A percentile compares a stretch with the other conserved stretches of the same genome.
phyloP scores from a whole-genome alignment of 2,329 filamentous ascomycete species.

The Diplodia mutila region DNA sequence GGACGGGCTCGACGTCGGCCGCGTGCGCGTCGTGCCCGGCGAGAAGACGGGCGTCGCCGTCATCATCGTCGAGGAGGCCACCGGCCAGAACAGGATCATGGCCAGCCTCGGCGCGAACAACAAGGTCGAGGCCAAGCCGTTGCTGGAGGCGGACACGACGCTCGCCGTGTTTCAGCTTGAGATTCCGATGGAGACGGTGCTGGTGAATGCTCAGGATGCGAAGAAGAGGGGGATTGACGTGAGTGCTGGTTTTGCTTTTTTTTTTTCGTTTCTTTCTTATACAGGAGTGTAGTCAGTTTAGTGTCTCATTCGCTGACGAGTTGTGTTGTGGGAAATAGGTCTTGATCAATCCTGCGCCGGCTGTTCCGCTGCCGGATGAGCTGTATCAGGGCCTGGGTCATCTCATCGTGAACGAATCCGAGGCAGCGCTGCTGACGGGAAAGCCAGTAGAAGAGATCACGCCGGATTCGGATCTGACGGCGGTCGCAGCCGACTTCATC shows the following conservation, averaged over 20 bases:
- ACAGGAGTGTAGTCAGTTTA: background rate
- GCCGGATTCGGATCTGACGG: slow-evolving; percentile 40
- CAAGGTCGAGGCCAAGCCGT: slow-evolving; percentile 40
- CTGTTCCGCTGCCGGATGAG: slow-evolving; percentile 66
- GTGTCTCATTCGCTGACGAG: background rate
- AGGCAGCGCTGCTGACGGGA: slow-evolving; percentile 74
- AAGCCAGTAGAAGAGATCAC: slow-evolving; percentile 38
- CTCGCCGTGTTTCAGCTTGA: slow-evolving; percentile 55
- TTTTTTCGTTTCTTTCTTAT: too few species aligned
- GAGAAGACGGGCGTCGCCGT: slow-evolving; percentile 54
- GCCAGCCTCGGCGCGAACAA: slow-evolving; percentile 54
- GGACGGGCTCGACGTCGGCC: slow-evolving; percentile 49
- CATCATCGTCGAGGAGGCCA: slow-evolving; percentile 53
- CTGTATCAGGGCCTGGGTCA: slow-evolving; percentile 73
- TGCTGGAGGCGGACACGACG: slow-evolving; percentile 46
- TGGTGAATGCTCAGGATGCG: slow-evolving; percentile 7
- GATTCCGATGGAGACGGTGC: slow-evolving; percentile 47
- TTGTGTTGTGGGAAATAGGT: slow-evolving; percentile 47
- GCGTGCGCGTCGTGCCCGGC: slow-evolving; percentile 45
- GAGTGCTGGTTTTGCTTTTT: background rate
- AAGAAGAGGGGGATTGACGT: slow-evolving; percentile 30
- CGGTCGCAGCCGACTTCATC: slow-evolving; percentile 65
- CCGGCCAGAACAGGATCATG: slow-evolving; percentile 55
- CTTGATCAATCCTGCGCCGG: slow-evolving; percentile 81
- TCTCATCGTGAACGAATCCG: slow-evolving; percentile 87